Evolutionary conservation across 2,329 filamentous ascomycete species (phyloP).

Genomic region (Ceratocystis huliohia): DNA sequence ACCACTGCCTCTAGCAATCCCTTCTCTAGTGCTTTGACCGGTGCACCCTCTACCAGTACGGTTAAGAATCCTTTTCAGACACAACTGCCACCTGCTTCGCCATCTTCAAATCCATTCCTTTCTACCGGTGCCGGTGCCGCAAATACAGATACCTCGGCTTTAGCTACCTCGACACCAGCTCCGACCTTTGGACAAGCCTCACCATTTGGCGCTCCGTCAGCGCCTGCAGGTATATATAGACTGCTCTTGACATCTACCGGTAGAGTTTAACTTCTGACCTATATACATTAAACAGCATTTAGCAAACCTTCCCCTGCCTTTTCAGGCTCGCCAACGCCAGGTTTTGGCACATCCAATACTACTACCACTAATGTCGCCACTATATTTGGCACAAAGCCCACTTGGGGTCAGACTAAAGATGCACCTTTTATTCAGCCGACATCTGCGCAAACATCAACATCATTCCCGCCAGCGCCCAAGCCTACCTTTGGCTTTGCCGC

Average conservation of each 20-base stretch:
- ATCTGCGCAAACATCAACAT: not conserved
- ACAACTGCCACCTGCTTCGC: not conserved
- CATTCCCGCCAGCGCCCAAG: not conserved
- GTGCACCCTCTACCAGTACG: not conserved
- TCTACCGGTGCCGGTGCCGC: not conserved
- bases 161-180: constrained; percentile 5
- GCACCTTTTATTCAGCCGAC: not conserved
- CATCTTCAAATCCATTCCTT: constrained; percentile 15
- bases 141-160: not conserved
- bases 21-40: constrained; percentile 4
- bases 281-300: not conserved
- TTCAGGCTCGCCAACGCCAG: not conserved
- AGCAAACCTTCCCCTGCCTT: not conserved
- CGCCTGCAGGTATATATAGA: constrained; percentile 11
- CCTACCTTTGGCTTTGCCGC: not conserved
- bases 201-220: constrained; percentile 14
- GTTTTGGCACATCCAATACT: not conserved
- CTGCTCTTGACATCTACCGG: too few relatives aligned
- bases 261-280: not conserved
- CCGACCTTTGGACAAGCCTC: constrained; percentile 14
- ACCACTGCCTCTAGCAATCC: constrained; percentile 12
- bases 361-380: not conserved
- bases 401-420: not conserved
- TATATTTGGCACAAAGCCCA: constrained; percentile 2
- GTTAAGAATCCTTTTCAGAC: constrained; percentile 16